Conservation (phyloP, 2,329 filamentous ascomycete species). For the Fusarium equiseti region DNA sequence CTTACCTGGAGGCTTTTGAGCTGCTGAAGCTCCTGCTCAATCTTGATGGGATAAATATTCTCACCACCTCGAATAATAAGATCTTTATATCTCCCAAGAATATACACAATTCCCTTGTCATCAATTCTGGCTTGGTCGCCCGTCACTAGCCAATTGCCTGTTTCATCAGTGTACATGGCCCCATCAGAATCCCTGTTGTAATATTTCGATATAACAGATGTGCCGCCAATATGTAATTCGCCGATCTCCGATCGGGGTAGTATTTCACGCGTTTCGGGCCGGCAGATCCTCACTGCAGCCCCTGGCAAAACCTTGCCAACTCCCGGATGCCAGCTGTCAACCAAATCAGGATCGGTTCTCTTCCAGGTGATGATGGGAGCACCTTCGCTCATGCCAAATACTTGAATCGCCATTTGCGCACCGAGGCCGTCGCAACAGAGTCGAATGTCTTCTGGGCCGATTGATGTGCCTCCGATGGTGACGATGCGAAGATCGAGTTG, state of each 20-base stretch:
- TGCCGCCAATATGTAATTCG: conserved; percentile 57
- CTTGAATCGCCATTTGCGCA: conserved; percentile 51
- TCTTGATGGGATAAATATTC: conserved; percentile 56
- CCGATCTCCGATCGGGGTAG: conserved; percentile 52
- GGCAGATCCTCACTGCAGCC: conserved; percentile 54
- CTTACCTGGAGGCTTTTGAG: conserved; percentile 50
- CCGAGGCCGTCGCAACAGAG: conserved; percentile 52
- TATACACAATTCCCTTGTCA: conserved; percentile 53
- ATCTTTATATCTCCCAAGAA: conserved; percentile 60
- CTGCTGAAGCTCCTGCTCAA: conserved; percentile 54
- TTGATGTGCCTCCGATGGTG: conserved; percentile 52
- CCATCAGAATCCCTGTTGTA: conserved; percentile 44
- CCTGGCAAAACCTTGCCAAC: conserved; percentile 58
- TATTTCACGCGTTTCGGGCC: conserved; percentile 47
- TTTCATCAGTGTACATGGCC: conserved; percentile 53
- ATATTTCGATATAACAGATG: conserved; percentile 53
- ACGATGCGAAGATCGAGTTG: conserved; percentile 51
- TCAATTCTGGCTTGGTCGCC: conserved; percentile 58
- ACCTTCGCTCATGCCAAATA: conserved; percentile 61
- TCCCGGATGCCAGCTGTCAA: conserved; percentile 54
- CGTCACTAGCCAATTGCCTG: conserved; percentile 54
- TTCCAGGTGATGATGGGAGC: conserved; percentile 58
- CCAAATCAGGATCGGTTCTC: conserved; percentile 47
- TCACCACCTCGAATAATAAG: conserved; percentile 60
- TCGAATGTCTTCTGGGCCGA: conserved; percentile 49